These are phyloP conservation scores for Leucoagaricus sp. DNA, from an alignment of 1,284 basidiomycete genomes.

Conservation along the genomic window DNA sequence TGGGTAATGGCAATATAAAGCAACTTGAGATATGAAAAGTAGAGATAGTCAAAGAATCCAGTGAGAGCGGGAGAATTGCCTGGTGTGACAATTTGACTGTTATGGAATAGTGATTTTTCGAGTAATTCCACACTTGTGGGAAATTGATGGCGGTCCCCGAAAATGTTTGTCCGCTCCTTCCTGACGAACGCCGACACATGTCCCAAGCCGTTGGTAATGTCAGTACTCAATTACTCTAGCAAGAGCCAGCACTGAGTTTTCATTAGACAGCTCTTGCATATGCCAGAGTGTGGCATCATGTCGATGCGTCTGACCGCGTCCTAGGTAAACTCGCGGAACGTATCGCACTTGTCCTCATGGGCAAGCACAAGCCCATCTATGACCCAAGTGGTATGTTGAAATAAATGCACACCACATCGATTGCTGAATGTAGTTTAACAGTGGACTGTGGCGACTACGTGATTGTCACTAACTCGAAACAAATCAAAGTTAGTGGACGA, in stretches of 20 bases:
- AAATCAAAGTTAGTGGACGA: conserved; percentile 87
- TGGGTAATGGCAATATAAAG: too few species aligned
- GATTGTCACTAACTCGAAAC: conserved; percentile 88
- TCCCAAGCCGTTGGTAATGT: conserved; percentile 62
- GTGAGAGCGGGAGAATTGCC: too few species aligned
- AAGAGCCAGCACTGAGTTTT: not conserved
- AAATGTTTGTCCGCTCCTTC: conserved; percentile 1
- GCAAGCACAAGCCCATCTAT: conserved; percentile 98
- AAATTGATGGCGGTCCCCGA: conserved; percentile 13
- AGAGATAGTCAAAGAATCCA: too few species aligned
- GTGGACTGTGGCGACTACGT: conserved; percentile 98
- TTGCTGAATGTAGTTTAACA: conserved; percentile 29
- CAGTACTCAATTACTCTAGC: conserved; percentile 21
- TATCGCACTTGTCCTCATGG: conserved; percentile 96
- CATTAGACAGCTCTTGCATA: conserved; percentile 89
- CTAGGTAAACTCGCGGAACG: conserved; percentile 93
- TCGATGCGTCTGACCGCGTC: conserved; percentile 87
- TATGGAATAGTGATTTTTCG: not conserved
- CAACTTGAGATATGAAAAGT: not conserved
- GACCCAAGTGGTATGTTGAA: conserved; percentile 76
- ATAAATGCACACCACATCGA: conserved; percentile 12
- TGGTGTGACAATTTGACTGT: not conserved
- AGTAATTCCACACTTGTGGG: conserved; percentile 4
- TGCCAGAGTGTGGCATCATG: conserved; percentile 94
- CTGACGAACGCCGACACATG: conserved; percentile 20